Conservation (phyloP, 495 filamentous ascomycete genomes). For the Tuber umbilicatum region DNA sequence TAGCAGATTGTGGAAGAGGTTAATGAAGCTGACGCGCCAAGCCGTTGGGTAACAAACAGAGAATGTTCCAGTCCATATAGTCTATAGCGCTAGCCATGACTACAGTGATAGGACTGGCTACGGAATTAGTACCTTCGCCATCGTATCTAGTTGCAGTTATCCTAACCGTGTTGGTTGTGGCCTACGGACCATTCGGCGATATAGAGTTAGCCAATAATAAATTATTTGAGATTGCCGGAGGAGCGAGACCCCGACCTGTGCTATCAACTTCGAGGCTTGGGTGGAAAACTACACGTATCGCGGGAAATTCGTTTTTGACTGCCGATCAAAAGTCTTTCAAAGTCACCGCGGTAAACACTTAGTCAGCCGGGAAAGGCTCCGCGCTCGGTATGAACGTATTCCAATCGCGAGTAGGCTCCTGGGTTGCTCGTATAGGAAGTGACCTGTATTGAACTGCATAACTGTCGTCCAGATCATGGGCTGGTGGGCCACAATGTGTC, state of each 20-base stretch:
- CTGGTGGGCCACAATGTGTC: too few species aligned
- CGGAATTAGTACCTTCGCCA: not conserved
- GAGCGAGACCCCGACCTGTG: not conserved
- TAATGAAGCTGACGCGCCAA: too few species aligned
- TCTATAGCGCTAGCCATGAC: not conserved
- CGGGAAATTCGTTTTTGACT: not conserved
- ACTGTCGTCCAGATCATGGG: not conserved
- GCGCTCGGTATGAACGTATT: not conserved
- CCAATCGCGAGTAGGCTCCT: not conserved
- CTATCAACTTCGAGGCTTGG: not conserved
- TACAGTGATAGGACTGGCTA: not conserved
- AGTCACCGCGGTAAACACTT: not conserved
- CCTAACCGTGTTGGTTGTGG: not conserved
- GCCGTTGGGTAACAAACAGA: too few species aligned
- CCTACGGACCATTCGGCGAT: not conserved
- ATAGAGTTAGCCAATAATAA: not conserved
- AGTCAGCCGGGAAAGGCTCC: not conserved
- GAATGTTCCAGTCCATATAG: too few species aligned
- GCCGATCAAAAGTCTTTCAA: not conserved
- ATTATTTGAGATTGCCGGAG: not conserved
- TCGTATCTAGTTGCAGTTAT: not conserved
- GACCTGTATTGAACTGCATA: not conserved
- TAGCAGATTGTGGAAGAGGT: too few species aligned
- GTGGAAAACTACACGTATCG: not conserved
- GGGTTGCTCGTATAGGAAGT: not conserved